These are phyloP conservation scores for Geoglossum cookeanum DNA, from an alignment of 2,329 filamentous ascomycete genomes.

Conservation along the genomic window DNA sequence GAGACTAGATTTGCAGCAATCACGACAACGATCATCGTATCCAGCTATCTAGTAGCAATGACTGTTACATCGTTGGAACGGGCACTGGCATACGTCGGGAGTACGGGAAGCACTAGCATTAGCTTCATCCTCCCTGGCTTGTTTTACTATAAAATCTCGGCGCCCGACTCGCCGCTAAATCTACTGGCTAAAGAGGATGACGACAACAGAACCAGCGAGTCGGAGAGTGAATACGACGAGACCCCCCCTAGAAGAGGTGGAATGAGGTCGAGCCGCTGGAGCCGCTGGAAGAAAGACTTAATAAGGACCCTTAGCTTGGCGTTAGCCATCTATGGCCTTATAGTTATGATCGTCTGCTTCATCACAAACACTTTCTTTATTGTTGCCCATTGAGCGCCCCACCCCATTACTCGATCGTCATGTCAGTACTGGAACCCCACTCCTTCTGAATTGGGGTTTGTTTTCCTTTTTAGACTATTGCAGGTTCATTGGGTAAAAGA, in stretches of 20 bases:
- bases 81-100: slow-evolving; percentile 86
- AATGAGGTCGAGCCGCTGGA: neutral
- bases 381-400: slow-evolving; percentile 33
- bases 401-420: neutral
- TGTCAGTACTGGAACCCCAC: no score
- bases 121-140: slow-evolving; percentile 91
- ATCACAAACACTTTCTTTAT: slow-evolving; percentile 69
- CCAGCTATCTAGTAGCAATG: slow-evolving; percentile 76
- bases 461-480: neutral
- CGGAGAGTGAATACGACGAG: slow-evolving; percentile 12
- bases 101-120: slow-evolving; percentile 85
- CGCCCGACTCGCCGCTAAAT: slow-evolving; percentile 69
- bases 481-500: neutral
- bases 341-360: slow-evolving; percentile 81
- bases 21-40: slow-evolving; percentile 66
- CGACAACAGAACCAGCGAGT: slow-evolving; percentile 32
- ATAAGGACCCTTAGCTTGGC: slow-evolving; percentile 56
- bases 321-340: slow-evolving; percentile 62
- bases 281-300: slow-evolving; percentile 15
- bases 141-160: slow-evolving; percentile 97
- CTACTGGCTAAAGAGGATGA: slow-evolving; percentile 82
- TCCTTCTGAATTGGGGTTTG: neutral
- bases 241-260: slow-evolving; percentile 19
- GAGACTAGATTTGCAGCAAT: slow-evolving; percentile 79
- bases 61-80: slow-evolving; percentile 78